Evolutionary conservation across 345 rosid genomes (phyloP).

Genomic region (Brassica carinata): DNA sequence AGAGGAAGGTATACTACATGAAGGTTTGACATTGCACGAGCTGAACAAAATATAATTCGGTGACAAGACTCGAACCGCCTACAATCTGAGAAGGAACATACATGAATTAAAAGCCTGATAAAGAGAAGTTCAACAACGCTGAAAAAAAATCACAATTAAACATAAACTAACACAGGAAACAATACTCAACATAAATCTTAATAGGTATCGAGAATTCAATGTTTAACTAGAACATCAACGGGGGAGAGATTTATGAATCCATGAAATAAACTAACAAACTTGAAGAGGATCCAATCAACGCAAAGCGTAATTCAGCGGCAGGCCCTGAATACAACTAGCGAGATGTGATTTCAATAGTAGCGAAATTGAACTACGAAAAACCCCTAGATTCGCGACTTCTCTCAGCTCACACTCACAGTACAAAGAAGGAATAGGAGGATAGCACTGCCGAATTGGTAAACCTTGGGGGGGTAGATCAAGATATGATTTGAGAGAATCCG

Average conservation of each 20-base stretch:
- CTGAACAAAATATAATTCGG: conserved; percentile 67
- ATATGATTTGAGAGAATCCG: conserved; percentile 3
- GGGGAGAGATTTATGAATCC: not conserved
- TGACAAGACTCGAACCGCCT: conserved; percentile 43
- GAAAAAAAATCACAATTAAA: not conserved
- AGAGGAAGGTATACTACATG: conserved; percentile 72
- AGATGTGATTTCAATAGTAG: not conserved
- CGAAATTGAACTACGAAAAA: conserved; percentile 26
- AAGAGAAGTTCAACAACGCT: conserved; percentile 16
- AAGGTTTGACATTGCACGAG: conserved; percentile 82
- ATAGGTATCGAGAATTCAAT: not conserved
- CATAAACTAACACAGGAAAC: not conserved
- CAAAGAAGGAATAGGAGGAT: not conserved
- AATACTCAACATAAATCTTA: not conserved
- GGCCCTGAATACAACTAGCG: not conserved
- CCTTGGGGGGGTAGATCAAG: not conserved
- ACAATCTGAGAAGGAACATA: conserved; percentile 46
- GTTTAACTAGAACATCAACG: not conserved
- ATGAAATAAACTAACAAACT: not conserved
- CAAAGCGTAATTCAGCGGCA: not conserved
- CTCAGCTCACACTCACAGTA: conserved; percentile 24
- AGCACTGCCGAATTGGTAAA: conserved; percentile 20
- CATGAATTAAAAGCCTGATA: conserved; percentile 47
- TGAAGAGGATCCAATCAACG: not conserved
- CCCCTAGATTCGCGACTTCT: conserved; percentile 19